Base-by-base conservation (phyloP, 75 land plant genomes). In the Cryptomeria japonica region DNA sequence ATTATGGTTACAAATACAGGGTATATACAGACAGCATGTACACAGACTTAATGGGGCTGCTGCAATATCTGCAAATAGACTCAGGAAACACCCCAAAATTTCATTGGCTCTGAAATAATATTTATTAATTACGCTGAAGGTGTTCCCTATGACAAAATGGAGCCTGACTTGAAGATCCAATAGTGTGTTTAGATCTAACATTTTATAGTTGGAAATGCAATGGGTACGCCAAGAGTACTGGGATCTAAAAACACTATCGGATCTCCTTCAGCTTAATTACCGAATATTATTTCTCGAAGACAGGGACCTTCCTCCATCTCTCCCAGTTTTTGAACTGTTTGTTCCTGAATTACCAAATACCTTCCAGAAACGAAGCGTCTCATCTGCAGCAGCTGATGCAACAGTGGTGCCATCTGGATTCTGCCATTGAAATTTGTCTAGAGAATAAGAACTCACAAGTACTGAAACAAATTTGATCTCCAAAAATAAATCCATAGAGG, bases 321-420 rank as follows among this genome's bases (percentile, higher is more conserved):
- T 46, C 19, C 82, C 37, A 18, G 14, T 32, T 22, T 18, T 85
- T 31, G 84, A 47, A 36, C 34, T 47, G n/a, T 49, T 31, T 53
- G 76, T 14, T 28, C 19, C 16, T 56, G 96, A 88, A 68, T 91
- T 88, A 37, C 89, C 95, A 91, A 95, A 96, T 19, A 92, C 89
- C 53, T 95, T 92, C 97, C 97, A 96, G 75, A 96, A 92, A 34
- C 97, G 90, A 44, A 96, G 80, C 14, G 96, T 95, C 89, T 96
- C 96, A 84, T 96, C 97, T 44, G 92, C 97, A 2, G 93, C 92
- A 83, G 93, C 95, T 61, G 97, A 95, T 46, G 87, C 95, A 44
- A 95, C 96, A 22, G 94, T 96, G 32, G 88, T 85, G 28, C 97
- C 97, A 89, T 95, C 96, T 15, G 97, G 97, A 85, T 92, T 96